phyloP scores from a whole-genome alignment of 2,329 filamentous ascomycete species.

The Pestalotiopsis sp. region DNA sequence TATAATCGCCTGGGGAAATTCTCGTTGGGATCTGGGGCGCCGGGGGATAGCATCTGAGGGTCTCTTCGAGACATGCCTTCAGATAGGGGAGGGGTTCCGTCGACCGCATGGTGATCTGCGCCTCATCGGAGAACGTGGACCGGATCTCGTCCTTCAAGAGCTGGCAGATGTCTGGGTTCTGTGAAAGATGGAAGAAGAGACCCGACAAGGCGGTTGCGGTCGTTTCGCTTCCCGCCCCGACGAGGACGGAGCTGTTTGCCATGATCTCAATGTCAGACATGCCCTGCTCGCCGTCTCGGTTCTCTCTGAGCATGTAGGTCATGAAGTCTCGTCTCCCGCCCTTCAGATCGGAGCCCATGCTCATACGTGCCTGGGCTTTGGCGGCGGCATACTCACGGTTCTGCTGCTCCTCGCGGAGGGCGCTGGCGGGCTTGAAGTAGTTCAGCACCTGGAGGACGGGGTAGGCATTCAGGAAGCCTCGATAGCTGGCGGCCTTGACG shows the following conservation, averaged over 20 bases:
- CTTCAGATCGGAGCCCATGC: background rate
- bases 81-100: background rate
- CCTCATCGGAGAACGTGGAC: background rate
- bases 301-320: background rate
- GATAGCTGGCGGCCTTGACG: background rate
- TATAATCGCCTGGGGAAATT: slow-evolving; percentile 21
- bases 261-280: slow-evolving; percentile 11
- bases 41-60: slow-evolving; percentile 1
- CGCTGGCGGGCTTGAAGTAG: background rate
- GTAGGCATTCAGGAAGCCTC: background rate
- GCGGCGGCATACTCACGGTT: background rate
- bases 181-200: background rate
- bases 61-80: slow-evolving; percentile 13
- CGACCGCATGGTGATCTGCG: background rate
- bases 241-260: background rate
- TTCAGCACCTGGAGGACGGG: background rate
- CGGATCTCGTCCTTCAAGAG: slow-evolving; percentile 1
- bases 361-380: slow-evolving; percentile 1
- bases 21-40: slow-evolving; percentile 18
- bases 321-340: slow-evolving; percentile 1
- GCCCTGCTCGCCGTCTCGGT: slow-evolving; percentile 4
- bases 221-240: background rate
- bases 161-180: background rate
- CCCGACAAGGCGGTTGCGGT: background rate
- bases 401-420: background rate